Percentiles rank a stretch among this genome's conserved stretches.
These are phyloP conservation scores for Cercospora sesami DNA, from an alignment of 2,329 filamentous ascomycete species.

Conservation along the genomic window DNA sequence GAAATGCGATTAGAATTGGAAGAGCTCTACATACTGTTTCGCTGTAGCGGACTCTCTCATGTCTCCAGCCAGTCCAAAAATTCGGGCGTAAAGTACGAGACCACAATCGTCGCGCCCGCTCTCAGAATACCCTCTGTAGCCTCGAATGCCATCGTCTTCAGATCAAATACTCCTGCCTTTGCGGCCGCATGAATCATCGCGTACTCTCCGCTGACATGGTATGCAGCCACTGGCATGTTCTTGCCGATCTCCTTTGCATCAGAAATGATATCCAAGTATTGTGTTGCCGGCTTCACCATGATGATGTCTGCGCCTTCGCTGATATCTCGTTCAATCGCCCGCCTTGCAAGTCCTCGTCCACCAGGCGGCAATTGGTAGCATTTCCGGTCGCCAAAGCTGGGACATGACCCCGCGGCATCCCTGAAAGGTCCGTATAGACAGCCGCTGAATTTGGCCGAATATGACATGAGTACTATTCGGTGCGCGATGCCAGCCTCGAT, in stretches of 20 bases:
- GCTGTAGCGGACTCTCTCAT: conserved; percentile 19
- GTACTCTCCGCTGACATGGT: conserved; percentile 95
- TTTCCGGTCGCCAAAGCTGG: conserved; percentile 88
- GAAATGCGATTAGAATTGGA: not conserved
- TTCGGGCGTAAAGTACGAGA: conserved; percentile 91
- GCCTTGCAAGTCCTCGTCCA: conserved; percentile 83
- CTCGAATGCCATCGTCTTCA: conserved; percentile 93
- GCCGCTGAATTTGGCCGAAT: conserved; percentile 95
- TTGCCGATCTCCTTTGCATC: conserved; percentile 93
- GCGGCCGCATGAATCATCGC: conserved; percentile 96
- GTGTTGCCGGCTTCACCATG: conserved; percentile 97
- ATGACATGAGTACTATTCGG: conserved; percentile 91
- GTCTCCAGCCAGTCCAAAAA: conserved; percentile 63
- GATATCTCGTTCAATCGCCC: conserved; percentile 88
- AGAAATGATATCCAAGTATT: conserved; percentile 95
- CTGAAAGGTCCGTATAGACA: conserved; percentile 97
- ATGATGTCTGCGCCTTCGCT: conserved; percentile 94
- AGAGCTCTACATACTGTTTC: conserved; percentile 5
- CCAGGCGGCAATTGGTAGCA: conserved; percentile 97
- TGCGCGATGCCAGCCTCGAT: conserved; percentile 94
- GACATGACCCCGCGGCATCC: conserved; percentile 86
- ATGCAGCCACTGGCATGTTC: conserved; percentile 89
- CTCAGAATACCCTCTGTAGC: conserved; percentile 89
- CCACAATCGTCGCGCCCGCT: conserved; percentile 87
- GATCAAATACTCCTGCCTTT: conserved; percentile 92